Evolutionary conservation across 208 protist species (phyloP), one percentile per base, ranked within the genome.

Genomic region (Leptomonas seymouri): DNA sequence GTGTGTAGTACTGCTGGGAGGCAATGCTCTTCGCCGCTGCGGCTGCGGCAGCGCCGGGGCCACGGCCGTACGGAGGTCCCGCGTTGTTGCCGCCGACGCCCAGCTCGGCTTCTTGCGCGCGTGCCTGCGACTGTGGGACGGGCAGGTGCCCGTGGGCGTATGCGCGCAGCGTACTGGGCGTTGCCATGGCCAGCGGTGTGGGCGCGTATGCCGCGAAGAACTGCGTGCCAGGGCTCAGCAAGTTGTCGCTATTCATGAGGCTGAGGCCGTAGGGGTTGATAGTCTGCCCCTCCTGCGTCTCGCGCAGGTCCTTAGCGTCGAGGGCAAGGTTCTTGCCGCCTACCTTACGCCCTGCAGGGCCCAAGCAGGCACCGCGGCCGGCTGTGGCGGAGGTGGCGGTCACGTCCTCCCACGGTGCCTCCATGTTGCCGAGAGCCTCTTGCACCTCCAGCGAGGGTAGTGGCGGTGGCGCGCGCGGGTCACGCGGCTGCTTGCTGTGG

Each of bases 201-300:
- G 87, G 89, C 23, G 90, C 87, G 79, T 93, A 93, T 25, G 87
- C 87, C n/a, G 84, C 86, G 65, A 93, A 95, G 76, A 93, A 93
- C 76, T 95, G 90, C 41, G 90, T 91, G 64, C 82, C 84, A 27
- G 90, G 90, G 75, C 86, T 92, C 50, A 95, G 77, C 69, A 90
- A 80, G 41, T 82, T 81, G 59, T 78, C 72, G 49, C 79, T 66
- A 50, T 85, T 74, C 30, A 85, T 62, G 42, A 90, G 78, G 67
- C 57, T 86, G 69, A 83, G 80, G 14, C 67, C 87, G 67, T 95
- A 95, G 20, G 90, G 90, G 72, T 95, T 93, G 74, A 91, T 89
- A 16, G 72, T 53, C 50, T 90, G 82, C 56, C 85, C 77, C 21
- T 88, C 81, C 54, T 93, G 86, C 30, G 85, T 81, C 71, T 95